Conservation (phyloP, 495 filamentous ascomycete genomes). For the Penicillium macrosclerotiorum region DNA sequence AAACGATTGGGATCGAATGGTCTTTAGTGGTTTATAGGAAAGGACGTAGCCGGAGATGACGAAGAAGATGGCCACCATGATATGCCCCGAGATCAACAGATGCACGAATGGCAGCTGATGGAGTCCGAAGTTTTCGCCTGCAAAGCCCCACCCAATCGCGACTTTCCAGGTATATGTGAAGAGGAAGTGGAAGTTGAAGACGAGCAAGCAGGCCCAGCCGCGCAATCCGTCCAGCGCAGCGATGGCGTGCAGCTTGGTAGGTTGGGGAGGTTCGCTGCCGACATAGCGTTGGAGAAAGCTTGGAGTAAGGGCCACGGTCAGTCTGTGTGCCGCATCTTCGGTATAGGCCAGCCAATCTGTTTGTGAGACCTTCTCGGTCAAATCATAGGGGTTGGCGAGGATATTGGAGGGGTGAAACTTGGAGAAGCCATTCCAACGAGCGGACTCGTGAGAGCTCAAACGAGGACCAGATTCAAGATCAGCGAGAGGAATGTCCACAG, state of each 20-base stretch:
- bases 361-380: slow-evolving; percentile 19
- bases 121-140: slow-evolving; percentile 49
- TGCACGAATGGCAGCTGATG: slow-evolving; percentile 65
- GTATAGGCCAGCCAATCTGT: slow-evolving; percentile 31
- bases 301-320: slow-evolving; percentile 37
- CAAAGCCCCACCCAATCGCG: slow-evolving; percentile 46
- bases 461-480: slow-evolving; percentile 31
- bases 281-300: slow-evolving; percentile 42
- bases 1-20: slow-evolving; percentile 53
- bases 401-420: slow-evolving; percentile 31
- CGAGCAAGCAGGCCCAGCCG: slow-evolving; percentile 50
- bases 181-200: slow-evolving; percentile 55
- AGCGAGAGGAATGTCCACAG: slow-evolving; percentile 29
- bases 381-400: slow-evolving; percentile 23
- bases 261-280: slow-evolving; percentile 30
- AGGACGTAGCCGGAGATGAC: slow-evolving; percentile 70
- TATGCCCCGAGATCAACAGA: slow-evolving; percentile 60
- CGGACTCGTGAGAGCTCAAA: not conserved
- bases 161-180: slow-evolving; percentile 51
- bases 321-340: slow-evolving; percentile 26
- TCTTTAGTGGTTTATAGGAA: slow-evolving; percentile 61
- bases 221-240: slow-evolving; percentile 50
- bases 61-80: slow-evolving; percentile 75
- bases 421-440: slow-evolving; percentile 27
- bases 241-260: slow-evolving; percentile 40